These are phyloP conservation scores for Trichosanthes truncata DNA, from an alignment of 306 rosid species.

Conservation along the genomic window DNA sequence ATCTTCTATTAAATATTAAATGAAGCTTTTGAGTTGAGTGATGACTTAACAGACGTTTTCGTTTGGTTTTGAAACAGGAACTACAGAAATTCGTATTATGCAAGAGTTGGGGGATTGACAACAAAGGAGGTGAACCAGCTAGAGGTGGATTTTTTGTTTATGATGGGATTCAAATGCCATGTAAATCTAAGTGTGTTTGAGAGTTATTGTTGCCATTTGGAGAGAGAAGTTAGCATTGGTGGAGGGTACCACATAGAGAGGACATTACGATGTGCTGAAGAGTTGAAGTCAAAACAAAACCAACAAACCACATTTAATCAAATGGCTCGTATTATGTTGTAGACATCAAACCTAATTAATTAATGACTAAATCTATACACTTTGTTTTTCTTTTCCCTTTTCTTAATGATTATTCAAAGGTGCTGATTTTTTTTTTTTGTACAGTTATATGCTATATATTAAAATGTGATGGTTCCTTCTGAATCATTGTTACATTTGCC, in stretches of 20 bases:
- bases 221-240: slow-evolving; percentile 92
- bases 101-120: slow-evolving; percentile 81
- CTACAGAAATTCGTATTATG: slow-evolving; percentile 75
- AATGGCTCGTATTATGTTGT: slow-evolving; percentile 56
- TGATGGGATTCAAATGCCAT: slow-evolving; percentile 83
- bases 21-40: too few relatives aligned
- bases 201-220: slow-evolving; percentile 88
- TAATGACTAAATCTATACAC: background rate
- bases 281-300: slow-evolving; percentile 49
- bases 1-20: too few relatives aligned
- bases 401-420: background rate
- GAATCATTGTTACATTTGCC: background rate
- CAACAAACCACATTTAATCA: slow-evolving; percentile 38
- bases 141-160: slow-evolving; percentile 81
- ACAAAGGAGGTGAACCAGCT: slow-evolving; percentile 60
- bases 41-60: background rate
- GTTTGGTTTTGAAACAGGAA: slow-evolving; percentile 41
- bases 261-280: slow-evolving; percentile 76
- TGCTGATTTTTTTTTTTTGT: background rate
- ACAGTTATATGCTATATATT: background rate
- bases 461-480: background rate
- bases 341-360: background rate
- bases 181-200: slow-evolving; percentile 95
- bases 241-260: slow-evolving; percentile 87
- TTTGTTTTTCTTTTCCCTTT: background rate